Evolutionary conservation across 2,329 filamentous ascomycete genomes (phyloP), one percentile per base, ranked within the genome.

Genomic region (Bipolaris oryzae): DNA sequence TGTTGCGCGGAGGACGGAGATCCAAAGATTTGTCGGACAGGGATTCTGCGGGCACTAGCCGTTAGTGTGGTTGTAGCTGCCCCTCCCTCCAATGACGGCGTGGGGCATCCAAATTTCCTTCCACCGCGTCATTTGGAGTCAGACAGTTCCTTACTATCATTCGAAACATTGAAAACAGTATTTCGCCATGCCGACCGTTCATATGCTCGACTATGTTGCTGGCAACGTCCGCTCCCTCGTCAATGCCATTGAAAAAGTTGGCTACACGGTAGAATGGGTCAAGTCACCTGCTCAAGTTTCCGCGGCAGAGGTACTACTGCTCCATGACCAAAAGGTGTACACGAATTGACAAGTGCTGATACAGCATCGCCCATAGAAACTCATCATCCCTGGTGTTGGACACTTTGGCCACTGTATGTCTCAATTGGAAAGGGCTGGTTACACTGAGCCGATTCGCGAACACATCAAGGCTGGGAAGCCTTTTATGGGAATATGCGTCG

Each of bases 401-500:
- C 94, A 99, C 82, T 99, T 98, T 71, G 95, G 95, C 59, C 92
- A 99, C 82, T 99, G 95, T 77, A 82, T 98, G 63, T 87, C 87
- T 25, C 92, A 96, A 74, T 87, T 99, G 66, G 82, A 88, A 15
- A 84, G 87, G 39, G 91, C 92, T 35, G 91, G 90, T 62, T 99
- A 93, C 78, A 81, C 94, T 52, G 89, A 91, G 57, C 90, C 92
- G 9, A 89, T 99, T 63, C 86, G 83, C 66, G 83, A 87, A 63
- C 92, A 98, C 79, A 93, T 99, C 69, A 83, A 87, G 50, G 85
- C 89, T 13, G 93, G 92, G n/a, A 98, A 98, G 78, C 92, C 94
- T 13, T 98, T 99, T 74, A 96, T 99, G 89, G 93, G 90, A 47
- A 96, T 99, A 71, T 99, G 95, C 73, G 95, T 99, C 51, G 95